These are phyloP conservation scores for Saccharomycopsis javanensis DNA, from an alignment of 805 yeast species.

Conservation along the genomic window DNA sequence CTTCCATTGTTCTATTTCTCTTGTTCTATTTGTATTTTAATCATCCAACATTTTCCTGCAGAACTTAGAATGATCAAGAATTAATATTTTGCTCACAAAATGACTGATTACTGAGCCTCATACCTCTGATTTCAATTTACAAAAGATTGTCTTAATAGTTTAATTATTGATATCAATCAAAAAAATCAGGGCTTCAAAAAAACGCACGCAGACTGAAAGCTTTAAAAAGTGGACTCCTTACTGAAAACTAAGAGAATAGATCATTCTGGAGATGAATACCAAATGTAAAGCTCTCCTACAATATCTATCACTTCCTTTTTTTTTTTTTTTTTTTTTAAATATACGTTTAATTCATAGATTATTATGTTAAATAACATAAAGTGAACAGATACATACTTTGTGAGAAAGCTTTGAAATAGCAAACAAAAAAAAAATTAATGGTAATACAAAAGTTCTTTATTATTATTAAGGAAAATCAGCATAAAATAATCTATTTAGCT, in stretches of 20 bases:
- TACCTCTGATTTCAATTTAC: no score
- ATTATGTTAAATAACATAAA: not conserved
- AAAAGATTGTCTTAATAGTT: no score
- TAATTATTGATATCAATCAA: no score
- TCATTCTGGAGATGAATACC: no score
- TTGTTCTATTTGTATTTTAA: no score
- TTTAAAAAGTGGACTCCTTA: no score
- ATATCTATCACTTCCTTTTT: not conserved
- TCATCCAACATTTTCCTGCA: no score
- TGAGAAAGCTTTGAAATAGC: not conserved
- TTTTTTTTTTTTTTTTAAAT: not conserved
- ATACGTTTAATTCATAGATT: not conserved
- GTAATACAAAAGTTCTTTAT: constrained; percentile 1
- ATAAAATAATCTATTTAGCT: constrained; percentile 44
- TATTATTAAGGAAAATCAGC: not conserved
- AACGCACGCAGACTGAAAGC: not conserved
- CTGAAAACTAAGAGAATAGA: no score
- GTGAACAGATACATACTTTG: constrained; percentile 3
- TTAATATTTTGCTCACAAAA: no score
- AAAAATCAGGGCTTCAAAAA: not conserved
- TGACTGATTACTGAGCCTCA: no score
- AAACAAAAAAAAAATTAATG: not conserved
- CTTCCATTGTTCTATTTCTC: not conserved
- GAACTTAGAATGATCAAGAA: no score
- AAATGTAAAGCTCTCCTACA: not conserved